Base-by-base conservation (phyloP, 352 stramenopile species). In the Globisporangium carolinianum region DNA sequence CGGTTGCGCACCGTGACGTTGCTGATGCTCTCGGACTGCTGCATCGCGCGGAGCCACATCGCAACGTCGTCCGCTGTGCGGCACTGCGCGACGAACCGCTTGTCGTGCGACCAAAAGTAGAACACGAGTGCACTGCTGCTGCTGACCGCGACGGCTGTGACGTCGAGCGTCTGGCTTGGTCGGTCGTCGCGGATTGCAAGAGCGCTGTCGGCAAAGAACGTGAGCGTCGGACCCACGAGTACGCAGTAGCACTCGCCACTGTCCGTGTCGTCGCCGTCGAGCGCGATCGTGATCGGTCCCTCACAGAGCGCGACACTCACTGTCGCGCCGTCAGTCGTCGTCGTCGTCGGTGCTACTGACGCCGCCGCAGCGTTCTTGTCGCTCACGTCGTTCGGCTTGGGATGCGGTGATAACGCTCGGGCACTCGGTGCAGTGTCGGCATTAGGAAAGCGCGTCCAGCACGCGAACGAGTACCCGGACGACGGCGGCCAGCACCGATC, bases 391-490 rank as follows among this genome's bases (percentile, higher is more conserved):
- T 53, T 32, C 24, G 24, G 24, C 24, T 32, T 32, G 24, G 24
- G 24, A 32, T 32, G 24, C 24, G 24, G 24, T 32, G 24, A 32
- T 32, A 32, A 32, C 24, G 3, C 24, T 32, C 3, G 24, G 8
- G 32, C 10, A 18, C 12, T 10, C 9, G 5, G 0, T 4, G 17
- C 48, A 17, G 38, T 32, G 1, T 39, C 15, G 6, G 50, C 50
- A 7, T 49, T 14, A 43, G 81, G 75, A 59, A 94, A 85, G 11
- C 71, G 65, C 1, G 90, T 50, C 83, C 83, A 94, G 42, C 77
- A 91, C 2, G 77, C 77, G 64, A 91, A 89, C 0, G 79, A 88
- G 51, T 91, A 94, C 10, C 81, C 83, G 38, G 75, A 86, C 39
- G 74, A 66, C 15, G 83, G 76, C 35, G 83, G 83, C 83, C 83